Evolutionary conservation across 2,329 filamentous ascomycete genomes (phyloP).

Genomic region (Cryphonectria naterciae): DNA sequence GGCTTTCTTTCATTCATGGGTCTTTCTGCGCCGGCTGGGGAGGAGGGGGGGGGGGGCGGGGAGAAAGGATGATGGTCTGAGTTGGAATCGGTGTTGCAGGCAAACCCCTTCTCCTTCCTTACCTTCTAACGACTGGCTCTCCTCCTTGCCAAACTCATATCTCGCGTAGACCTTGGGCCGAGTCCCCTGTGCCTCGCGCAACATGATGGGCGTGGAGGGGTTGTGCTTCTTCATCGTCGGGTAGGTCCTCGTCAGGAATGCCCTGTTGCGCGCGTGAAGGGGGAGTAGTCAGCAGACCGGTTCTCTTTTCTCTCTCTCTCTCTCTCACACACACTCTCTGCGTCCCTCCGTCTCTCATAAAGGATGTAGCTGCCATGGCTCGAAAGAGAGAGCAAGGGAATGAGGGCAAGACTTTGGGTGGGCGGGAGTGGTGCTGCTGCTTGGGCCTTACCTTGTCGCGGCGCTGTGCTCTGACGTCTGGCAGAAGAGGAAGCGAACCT

Average conservation of each 20-base stretch:
- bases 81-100: background rate
- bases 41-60: background rate
- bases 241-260: conserved; percentile 88
- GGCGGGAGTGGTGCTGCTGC: background rate
- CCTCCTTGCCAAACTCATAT: conserved; percentile 70
- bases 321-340: background rate
- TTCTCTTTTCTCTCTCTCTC: background rate
- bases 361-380: background rate
- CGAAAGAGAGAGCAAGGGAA: background rate
- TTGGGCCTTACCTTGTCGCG: conserved; percentile 72
- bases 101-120: background rate
- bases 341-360: background rate
- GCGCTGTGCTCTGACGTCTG: conserved; percentile 91
- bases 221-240: conserved; percentile 99
- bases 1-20: background rate
- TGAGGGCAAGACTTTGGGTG: background rate
- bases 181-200: conserved; percentile 87
- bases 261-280: conserved; percentile 53
- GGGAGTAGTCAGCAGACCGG: conserved; percentile 6
- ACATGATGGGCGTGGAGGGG: conserved; percentile 88
- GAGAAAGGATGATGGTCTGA: background rate
- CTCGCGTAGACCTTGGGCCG: conserved; percentile 86
- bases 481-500: conserved; percentile 97
- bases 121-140: conserved; percentile 60
- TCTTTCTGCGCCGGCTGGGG: background rate